phyloP scores from a whole-genome alignment of 2,329 filamentous ascomycete species.

The Fusarium coffeatum region DNA sequence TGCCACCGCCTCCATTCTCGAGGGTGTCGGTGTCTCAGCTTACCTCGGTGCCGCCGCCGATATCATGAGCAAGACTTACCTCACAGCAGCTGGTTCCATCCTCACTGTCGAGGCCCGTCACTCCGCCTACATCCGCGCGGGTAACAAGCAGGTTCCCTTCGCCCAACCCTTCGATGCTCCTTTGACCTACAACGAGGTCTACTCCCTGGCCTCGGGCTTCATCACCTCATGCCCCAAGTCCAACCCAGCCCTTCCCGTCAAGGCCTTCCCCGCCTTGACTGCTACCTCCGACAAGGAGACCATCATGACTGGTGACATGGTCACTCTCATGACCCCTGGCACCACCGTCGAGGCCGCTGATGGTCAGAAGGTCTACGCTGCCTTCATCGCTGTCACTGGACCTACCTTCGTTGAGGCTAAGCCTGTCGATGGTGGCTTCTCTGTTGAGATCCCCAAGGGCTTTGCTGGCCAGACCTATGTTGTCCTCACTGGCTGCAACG shows the following conservation, averaged over 20 bases:
- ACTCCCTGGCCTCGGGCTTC: conserved; percentile 72
- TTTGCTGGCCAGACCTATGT: conserved; percentile 55
- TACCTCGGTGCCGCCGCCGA: conserved; percentile 72
- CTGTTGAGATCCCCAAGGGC: conserved; percentile 43
- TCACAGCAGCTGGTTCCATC: conserved; percentile 71
- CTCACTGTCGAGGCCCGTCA: conserved; percentile 72
- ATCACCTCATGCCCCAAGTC: conserved; percentile 66
- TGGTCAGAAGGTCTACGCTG: conserved; percentile 47
- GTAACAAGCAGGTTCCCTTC: conserved; percentile 62
- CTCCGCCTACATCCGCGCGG: conserved; percentile 67
- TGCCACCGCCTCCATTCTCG: conserved; percentile 71
- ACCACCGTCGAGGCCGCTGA: conserved; percentile 44
- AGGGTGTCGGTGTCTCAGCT: conserved; percentile 73
- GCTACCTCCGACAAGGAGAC: conserved; percentile 44
- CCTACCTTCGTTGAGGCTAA: conserved; percentile 39
- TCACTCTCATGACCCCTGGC: conserved; percentile 45
- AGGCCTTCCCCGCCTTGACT: conserved; percentile 65
- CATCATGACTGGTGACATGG: conserved; percentile 41
- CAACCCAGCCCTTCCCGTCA: conserved; percentile 68
- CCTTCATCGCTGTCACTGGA: conserved; percentile 50
- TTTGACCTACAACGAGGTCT: conserved; percentile 68
- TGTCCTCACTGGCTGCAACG: conserved; percentile 54
- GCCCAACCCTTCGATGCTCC: conserved; percentile 71
- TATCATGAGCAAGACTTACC: conserved; percentile 68
- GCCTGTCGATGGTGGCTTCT: conserved; percentile 40